phyloP scores from a whole-genome alignment of 1,284 basidiomycete genomes.

The Boletus smithii region DNA sequence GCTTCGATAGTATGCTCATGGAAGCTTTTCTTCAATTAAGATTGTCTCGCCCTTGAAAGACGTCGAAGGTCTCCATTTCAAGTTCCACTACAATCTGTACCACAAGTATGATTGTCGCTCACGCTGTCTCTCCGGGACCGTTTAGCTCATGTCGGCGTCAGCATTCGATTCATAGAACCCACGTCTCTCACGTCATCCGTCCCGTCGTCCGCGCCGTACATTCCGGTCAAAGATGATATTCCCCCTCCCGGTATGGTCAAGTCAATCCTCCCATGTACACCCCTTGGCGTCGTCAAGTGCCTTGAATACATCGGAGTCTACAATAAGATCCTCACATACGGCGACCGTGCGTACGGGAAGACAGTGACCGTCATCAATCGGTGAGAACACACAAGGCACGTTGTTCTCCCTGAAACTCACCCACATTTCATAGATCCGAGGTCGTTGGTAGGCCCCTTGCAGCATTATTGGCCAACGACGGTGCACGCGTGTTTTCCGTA shows the following conservation, averaged over 20 bases:
- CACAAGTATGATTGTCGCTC: conserved; percentile 86
- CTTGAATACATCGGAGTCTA: conserved; percentile 91
- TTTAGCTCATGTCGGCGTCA: conserved; percentile 27
- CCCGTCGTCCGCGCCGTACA: conserved; percentile 35
- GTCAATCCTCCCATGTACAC: conserved; percentile 95
- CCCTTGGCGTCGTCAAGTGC: conserved; percentile 93
- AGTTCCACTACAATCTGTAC: conserved; percentile 95
- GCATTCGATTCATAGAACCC: conserved; percentile 76
- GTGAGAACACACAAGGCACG: conserved; percentile 37
- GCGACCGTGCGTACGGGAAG: conserved; percentile 91
- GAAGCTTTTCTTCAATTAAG: conserved; percentile 41
- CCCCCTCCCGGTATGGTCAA: conserved; percentile 84
- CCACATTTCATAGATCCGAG: conserved; percentile 65
- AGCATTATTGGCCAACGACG: conserved; percentile 92
- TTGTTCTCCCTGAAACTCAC: conserved; percentile 5
- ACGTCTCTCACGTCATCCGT: conserved; percentile 54
- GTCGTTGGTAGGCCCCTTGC: conserved; percentile 95
- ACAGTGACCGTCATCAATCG: conserved; percentile 94
- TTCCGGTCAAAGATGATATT: conserved; percentile 48
- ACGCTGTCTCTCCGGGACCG: not conserved
- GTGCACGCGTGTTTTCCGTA: conserved; percentile 90
- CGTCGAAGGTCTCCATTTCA: conserved; percentile 95
- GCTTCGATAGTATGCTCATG: too few species aligned
- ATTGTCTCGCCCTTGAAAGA: conserved; percentile 95
- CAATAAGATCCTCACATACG: conserved; percentile 88